These are phyloP conservation scores for Arctium lappa DNA, from an alignment of 129 eudicot species.

Conservation along the genomic window DNA sequence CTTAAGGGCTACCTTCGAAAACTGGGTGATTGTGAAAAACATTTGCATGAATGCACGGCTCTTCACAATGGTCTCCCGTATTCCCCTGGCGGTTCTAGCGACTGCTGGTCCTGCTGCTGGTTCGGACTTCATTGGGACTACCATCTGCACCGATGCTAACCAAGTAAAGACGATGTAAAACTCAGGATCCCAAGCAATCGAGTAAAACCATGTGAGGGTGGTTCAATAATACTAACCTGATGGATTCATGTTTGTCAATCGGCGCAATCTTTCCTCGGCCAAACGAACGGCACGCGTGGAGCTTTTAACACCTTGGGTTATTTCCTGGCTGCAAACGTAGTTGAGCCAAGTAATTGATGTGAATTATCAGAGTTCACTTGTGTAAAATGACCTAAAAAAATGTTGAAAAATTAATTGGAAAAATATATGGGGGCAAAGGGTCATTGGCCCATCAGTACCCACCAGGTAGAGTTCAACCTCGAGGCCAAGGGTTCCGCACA, in stretches of 20 bases:
- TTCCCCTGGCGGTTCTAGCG: slow-evolving; percentile 74
- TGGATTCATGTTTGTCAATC: slow-evolving; percentile 51
- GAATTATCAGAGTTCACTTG: background rate
- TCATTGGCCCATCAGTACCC: background rate
- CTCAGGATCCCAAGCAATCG: slow-evolving; percentile 24
- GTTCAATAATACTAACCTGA: slow-evolving; percentile 41
- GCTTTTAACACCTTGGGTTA: slow-evolving; percentile 87
- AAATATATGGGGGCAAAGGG: background rate
- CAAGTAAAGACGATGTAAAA: slow-evolving; percentile 67
- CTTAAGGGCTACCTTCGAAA: slow-evolving; percentile 50
- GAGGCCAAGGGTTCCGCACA: background rate
- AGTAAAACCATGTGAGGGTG: slow-evolving; percentile 1
- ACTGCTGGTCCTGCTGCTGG: slow-evolving; percentile 47
- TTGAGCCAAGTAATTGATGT: background rate
- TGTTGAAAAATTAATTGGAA: background rate
- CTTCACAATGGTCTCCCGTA: slow-evolving; percentile 71
- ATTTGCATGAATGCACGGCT: slow-evolving; percentile 61
- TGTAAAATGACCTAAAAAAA: no score
- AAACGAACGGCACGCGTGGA: slow-evolving; percentile 86
- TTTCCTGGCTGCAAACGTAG: slow-evolving; percentile 57
- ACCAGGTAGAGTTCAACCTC: background rate
- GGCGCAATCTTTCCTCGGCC: slow-evolving; percentile 77
- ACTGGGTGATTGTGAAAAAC: slow-evolving; percentile 58
- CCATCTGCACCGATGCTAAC: slow-evolving; percentile 81
- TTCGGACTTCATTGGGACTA: slow-evolving; percentile 35